Conservation (phyloP, 164 flowering plant species). For the Kingdonia uniflora region DNA sequence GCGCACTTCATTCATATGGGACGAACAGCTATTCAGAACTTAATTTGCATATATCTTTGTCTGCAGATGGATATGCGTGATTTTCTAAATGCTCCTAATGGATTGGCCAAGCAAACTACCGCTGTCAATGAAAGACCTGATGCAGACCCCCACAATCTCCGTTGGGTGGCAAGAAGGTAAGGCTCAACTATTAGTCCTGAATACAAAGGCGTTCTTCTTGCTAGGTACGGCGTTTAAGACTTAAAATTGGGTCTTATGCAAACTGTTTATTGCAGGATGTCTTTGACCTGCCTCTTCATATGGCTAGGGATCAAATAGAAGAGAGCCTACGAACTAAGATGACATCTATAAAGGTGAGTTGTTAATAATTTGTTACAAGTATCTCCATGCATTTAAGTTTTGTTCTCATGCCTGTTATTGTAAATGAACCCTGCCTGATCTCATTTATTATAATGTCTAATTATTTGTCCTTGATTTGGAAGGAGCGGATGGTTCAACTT, state of each 20-base stretch:
- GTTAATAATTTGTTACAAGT: no score
- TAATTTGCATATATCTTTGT: background rate
- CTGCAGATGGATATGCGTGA: slow-evolving; percentile 92
- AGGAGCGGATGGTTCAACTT: slow-evolving; percentile 89
- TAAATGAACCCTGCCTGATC: no score
- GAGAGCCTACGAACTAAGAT: slow-evolving; percentile 86
- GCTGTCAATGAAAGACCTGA: slow-evolving; percentile 45
- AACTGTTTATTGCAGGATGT: slow-evolving; percentile 57
- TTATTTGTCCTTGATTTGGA: slow-evolving; percentile 4
- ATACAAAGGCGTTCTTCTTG: background rate
- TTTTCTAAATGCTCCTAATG: slow-evolving; percentile 87
- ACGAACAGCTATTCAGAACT: no score
- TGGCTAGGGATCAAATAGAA: slow-evolving; percentile 96
- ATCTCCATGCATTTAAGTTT: no score
- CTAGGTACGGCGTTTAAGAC: no score
- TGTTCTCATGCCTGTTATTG: no score
- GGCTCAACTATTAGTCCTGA: slow-evolving; percentile 6
- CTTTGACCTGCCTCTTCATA: slow-evolving; percentile 90
- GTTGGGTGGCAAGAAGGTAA: slow-evolving; percentile 89
- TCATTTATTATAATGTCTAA: background rate
- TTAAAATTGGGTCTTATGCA: no score
- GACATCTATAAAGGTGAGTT: slow-evolving; percentile 81
- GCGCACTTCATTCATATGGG: no score
- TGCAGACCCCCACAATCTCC: slow-evolving; percentile 70
- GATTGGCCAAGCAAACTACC: slow-evolving; percentile 51